Base-by-base conservation (phyloP, 352 stramenopile genomes). In the Pythium chondricola region DNA sequence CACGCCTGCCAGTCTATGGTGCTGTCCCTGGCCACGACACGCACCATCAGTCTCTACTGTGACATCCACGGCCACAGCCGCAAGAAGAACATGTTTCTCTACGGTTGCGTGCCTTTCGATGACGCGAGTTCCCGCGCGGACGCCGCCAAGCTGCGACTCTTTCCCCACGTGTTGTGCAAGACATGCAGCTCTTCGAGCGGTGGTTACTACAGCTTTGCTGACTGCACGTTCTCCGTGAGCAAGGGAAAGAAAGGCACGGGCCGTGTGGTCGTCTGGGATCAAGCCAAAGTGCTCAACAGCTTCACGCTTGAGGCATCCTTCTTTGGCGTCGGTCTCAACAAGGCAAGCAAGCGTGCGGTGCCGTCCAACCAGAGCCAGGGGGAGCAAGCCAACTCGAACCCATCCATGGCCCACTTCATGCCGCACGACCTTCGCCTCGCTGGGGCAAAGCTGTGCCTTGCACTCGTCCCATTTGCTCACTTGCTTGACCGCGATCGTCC, bases 41-140 rank as follows among this genome's bases (percentile, higher is more conserved):
- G 81, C 4, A 40, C 54, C 6, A 66, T 95, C 18, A 68, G 65
- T 43, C 44, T 96, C 7, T 97, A 83, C 61, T 91, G 81, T 35
- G 88, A 97, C 36, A 68, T 97, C 26, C 88, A 97, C 52, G 88
- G 85, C 21, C 88, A 97, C 57, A 93, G 76, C 31, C 70, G 77
- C 45, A 88, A 88, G 61, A 85, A 85, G 36, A 95, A 94, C 53
- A 74, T 92, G n/a, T 96, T 96, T 55, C 37, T 93, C 7, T 96
- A 96, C 35, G 79, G 76, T 1, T 91, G 79, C 38, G 47, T 65
- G 16, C 75, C 75, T 5, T 84, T 71, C 33, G 59, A 77, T 10
- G 26, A 63, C 10, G 13, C 22, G 24, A 58, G 48, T 3, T 72
- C 63, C 3, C 61, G 70, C 24, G 51, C 46, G 0, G 70, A 91